Evolutionary conservation across 2,329 filamentous ascomycete species (phyloP).

Genomic region (Beauveria medogensis): DNA sequence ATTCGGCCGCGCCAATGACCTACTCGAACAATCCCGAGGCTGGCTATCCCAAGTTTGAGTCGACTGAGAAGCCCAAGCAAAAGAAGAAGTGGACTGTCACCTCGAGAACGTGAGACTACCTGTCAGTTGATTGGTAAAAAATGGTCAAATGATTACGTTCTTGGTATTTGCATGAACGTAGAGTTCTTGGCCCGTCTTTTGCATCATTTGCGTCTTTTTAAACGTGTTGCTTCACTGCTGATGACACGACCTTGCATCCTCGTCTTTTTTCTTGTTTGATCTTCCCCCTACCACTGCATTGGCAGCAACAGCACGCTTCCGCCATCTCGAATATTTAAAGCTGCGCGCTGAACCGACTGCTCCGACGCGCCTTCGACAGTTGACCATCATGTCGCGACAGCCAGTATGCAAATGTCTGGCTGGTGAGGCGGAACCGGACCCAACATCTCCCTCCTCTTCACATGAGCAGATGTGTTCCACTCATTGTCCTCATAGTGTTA

Average conservation of each 20-base stretch:
- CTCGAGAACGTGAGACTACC: constrained; percentile 30
- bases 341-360: background rate
- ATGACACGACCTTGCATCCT: background rate
- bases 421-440: background rate
- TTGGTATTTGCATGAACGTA: too few relatives aligned
- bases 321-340: background rate
- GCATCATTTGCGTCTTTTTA: background rate
- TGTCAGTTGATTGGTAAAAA: too few relatives aligned
- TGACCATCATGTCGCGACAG: background rate
- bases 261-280: background rate
- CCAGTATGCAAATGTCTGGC: background rate
- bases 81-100: constrained; percentile 42
- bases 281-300: background rate
- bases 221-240: background rate
- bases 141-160: too few relatives aligned
- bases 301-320: background rate
- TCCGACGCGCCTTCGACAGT: too few relatives aligned
- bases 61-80: constrained; percentile 31
- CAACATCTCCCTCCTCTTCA: background rate
- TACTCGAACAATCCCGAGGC: constrained; percentile 16
- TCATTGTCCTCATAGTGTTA: too few relatives aligned
- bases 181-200: background rate
- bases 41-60: constrained; percentile 15
- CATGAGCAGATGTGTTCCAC: background rate
- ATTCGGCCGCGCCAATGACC: background rate